Evolutionary conservation across 2,329 filamentous ascomycete genomes (phyloP), one percentile per base, ranked within the genome.

Genomic region (Fusarium sp.): DNA sequence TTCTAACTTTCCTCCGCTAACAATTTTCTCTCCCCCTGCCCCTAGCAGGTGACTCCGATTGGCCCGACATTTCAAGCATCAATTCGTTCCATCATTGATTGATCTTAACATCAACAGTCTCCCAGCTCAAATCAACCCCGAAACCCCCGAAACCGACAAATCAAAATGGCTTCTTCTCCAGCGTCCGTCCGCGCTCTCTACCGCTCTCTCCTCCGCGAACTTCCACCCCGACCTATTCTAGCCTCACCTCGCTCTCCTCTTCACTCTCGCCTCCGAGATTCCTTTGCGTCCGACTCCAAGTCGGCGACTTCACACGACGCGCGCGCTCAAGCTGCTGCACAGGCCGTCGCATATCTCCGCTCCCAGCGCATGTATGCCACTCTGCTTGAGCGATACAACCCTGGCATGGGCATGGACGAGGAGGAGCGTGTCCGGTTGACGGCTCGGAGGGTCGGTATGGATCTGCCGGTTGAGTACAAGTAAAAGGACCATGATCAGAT

Each of bases 301-400:
- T 87, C 3, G 79, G 90, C 71, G 75, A 79, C 65, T 27, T 66
- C 71, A 49, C 29, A 67, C 25, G 58, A 51, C 72, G 15, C 63
- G 66, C 41, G 60, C 57, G 49, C 73, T 71, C 65, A 70, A 64
- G 68, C 70, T 60, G 89, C 87, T n/a, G 86, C 92, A 63, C 92
- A 98, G 75, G 87, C 92, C 66, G 77, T 93, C 23, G 84, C 87
- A 53, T 98, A 97, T 73, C 82, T 95, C 17, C 86, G 86, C 68
- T 89, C 93, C n/a, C 95, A 99, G 80, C 83, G 93, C 48, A 85
- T 86, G 73, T 97, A 98, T 75, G 84, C 86, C 23, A 88, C 86
- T 14, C 79, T 98, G 38, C 75, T 98, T 33, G 93, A 97, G 77
- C 84, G 93, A 68, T 98, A 99, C 78, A 98, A 98, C 75, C 93